These are phyloP conservation scores for Fusarium sp. DNA, from an alignment of 2,329 filamentous ascomycete genomes.

Conservation along the genomic window DNA sequence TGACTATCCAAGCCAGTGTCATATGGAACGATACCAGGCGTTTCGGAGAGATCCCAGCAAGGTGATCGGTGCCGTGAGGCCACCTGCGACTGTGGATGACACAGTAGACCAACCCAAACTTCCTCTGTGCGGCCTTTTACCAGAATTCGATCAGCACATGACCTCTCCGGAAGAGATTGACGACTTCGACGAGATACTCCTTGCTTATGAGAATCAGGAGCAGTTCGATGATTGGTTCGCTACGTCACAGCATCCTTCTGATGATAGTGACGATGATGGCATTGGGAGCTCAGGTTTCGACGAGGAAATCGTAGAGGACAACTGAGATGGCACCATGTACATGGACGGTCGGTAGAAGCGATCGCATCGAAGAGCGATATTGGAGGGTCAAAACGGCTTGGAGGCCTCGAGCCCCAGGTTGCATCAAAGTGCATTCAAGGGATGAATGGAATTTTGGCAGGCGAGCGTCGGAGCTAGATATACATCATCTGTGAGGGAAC, in stretches of 20 bases:
- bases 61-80: not conserved
- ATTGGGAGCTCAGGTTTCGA: not conserved
- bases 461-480: not conserved
- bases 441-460: not conserved
- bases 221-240: conserved; percentile 14
- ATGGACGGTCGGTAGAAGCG: not conserved
- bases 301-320: not conserved
- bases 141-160: conserved; percentile 12
- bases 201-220: conserved; percentile 14
- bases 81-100: not conserved
- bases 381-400: not conserved
- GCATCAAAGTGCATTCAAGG: not conserved
- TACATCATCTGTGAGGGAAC: conserved; percentile 11
- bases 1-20: conserved; percentile 46
- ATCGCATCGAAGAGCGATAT: no score
- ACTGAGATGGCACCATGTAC: not conserved
- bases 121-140: conserved; percentile 27
- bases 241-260: not conserved
- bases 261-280: conserved; percentile 4
- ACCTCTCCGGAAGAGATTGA: conserved; percentile 6
- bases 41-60: not conserved
- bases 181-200: conserved; percentile 15
- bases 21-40: conserved; percentile 17
- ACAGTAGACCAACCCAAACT: not conserved
- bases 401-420: not conserved